These are phyloP conservation scores for Blastobotrys raffinosifermentans DNA, from an alignment of 1,139 yeast species.

Conservation along the genomic window DNA sequence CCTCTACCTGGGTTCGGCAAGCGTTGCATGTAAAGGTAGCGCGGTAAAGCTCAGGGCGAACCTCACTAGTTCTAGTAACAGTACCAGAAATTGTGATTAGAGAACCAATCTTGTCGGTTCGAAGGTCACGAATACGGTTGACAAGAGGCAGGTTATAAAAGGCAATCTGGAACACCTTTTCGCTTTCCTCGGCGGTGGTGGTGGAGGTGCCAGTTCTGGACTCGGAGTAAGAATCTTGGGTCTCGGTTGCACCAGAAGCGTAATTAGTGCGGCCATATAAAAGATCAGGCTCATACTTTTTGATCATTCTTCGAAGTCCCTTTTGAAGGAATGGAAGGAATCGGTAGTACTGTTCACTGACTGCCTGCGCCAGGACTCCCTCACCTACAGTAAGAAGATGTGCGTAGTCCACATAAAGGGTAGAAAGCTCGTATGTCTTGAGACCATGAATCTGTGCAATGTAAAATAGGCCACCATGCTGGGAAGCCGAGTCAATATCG, in stretches of 20 bases:
- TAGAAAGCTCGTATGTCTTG: constrained; percentile 68
- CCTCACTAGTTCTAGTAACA: constrained; percentile 94
- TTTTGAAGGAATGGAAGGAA: constrained; percentile 77
- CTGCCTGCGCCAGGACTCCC: constrained; percentile 74
- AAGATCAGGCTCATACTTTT: constrained; percentile 69
- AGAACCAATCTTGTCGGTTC: constrained; percentile 85
- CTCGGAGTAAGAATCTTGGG: constrained; percentile 17
- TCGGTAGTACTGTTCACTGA: constrained; percentile 85
- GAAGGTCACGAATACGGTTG: constrained; percentile 80
- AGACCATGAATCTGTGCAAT: constrained; percentile 76
- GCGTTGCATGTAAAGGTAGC: constrained; percentile 88
- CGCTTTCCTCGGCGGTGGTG: constrained; percentile 42
- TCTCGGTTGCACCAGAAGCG: constrained; percentile 19
- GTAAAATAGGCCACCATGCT: constrained; percentile 52
- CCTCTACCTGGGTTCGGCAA: constrained; percentile 81
- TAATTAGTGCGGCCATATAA: constrained; percentile 39
- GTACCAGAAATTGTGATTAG: constrained; percentile 88
- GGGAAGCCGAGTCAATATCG: constrained; percentile 27
- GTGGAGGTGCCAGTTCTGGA: constrained; percentile 21
- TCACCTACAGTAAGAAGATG: constrained; percentile 72
- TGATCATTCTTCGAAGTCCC: constrained; percentile 69
- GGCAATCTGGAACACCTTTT: constrained; percentile 80
- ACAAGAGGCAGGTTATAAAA: constrained; percentile 81
- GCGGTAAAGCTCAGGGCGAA: constrained; percentile 85
- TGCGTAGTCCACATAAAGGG: constrained; percentile 79